phyloP scores from a whole-genome alignment of 2,329 filamentous ascomycete species.

The Xylariaceae sp. region DNA sequence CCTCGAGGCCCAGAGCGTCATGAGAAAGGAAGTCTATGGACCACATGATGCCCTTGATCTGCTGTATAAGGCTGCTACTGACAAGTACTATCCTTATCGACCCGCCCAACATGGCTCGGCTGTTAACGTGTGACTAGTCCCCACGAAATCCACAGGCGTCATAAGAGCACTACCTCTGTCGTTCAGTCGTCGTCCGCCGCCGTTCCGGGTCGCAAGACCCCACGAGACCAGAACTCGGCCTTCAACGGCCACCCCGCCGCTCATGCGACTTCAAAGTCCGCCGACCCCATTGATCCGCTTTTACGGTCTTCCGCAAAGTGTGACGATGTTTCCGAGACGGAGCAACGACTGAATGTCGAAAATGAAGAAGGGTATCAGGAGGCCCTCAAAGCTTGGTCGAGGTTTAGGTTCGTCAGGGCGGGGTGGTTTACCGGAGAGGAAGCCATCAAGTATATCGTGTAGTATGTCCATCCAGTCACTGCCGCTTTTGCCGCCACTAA shows the following conservation, averaged over 20 bases:
- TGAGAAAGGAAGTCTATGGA: slow-evolving; percentile 77
- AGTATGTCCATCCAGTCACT: slow-evolving; percentile 56
- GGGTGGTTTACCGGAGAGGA: slow-evolving; percentile 96
- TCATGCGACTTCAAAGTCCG: slow-evolving; percentile 31
- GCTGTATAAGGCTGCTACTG: slow-evolving; percentile 81
- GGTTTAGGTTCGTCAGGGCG: slow-evolving; percentile 91
- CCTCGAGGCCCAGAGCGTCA: slow-evolving; percentile 64
- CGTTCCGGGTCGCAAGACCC: slow-evolving; percentile 27
- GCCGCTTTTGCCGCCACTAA: slow-evolving; percentile 10
- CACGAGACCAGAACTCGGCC: slow-evolving; percentile 24
- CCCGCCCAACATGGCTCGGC: slow-evolving; percentile 18
- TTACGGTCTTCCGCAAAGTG: slow-evolving; percentile 28
- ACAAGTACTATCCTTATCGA: slow-evolving; percentile 49
- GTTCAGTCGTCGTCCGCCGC: slow-evolving; percentile 32
- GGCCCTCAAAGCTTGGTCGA: slow-evolving; percentile 84
- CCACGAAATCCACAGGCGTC: slow-evolving; percentile 32
- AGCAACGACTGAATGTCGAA: slow-evolving; percentile 49
- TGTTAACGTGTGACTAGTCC: slow-evolving; percentile 26
- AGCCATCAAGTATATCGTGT: slow-evolving; percentile 90
- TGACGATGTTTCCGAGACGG: slow-evolving; percentile 41
- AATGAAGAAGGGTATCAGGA: slow-evolving; percentile 62
- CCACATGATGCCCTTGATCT: slow-evolving; percentile 92
- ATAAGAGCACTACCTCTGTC: slow-evolving; percentile 29
- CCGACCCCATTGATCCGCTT: slow-evolving; percentile 39
- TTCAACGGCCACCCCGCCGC: slow-evolving; percentile 27